A percentile compares a stretch with the other conserved stretches of the same genome.
Evolutionary conservation across 495 filamentous ascomycete species (phyloP).

Genomic region (Bryoglossum gracile): DNA sequence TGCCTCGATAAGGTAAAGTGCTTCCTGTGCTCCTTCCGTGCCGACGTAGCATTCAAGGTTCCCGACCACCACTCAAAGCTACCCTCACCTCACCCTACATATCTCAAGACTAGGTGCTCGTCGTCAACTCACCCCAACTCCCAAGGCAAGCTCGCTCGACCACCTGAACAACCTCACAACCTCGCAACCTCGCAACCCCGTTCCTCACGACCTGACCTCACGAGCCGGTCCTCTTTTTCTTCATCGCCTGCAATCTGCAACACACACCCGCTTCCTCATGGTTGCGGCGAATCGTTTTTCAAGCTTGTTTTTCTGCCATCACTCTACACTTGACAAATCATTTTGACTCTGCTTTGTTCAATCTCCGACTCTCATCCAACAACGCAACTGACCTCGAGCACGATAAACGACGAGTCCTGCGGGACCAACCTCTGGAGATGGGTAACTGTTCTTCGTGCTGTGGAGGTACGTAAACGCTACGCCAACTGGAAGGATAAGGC

Average conservation of each 20-base stretch:
- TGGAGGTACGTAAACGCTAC: conserved; percentile 35
- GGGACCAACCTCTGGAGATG: conserved; percentile 29
- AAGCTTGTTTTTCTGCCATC: too few species aligned
- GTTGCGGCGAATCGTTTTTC: too few species aligned
- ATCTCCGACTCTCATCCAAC: conserved; percentile 10
- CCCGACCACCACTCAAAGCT: too few species aligned
- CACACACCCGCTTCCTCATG: neutral
- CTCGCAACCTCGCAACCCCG: neutral
- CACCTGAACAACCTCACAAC: neutral
- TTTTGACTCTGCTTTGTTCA: conserved; percentile 15
- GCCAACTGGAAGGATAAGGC: neutral
- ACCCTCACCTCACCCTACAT: too few species aligned
- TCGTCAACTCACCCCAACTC: too few species aligned
- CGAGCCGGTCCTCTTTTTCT: neutral
- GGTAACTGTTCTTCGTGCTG: conserved; percentile 45
- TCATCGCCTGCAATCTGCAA: neutral
- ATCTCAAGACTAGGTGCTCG: too few species aligned
- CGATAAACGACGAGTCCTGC: conserved; percentile 21
- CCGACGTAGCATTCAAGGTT: conserved; percentile 6
- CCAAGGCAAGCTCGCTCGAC: conserved; percentile 16
- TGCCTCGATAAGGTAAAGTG: neutral
- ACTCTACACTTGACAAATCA: neutral
- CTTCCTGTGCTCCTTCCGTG: conserved; percentile 3
- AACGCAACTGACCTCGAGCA: conserved; percentile 18
- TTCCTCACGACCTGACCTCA: too few species aligned